Evolutionary conservation across 164 flowering plant species (phyloP).

Genomic region (Umbellularia californica): DNA sequence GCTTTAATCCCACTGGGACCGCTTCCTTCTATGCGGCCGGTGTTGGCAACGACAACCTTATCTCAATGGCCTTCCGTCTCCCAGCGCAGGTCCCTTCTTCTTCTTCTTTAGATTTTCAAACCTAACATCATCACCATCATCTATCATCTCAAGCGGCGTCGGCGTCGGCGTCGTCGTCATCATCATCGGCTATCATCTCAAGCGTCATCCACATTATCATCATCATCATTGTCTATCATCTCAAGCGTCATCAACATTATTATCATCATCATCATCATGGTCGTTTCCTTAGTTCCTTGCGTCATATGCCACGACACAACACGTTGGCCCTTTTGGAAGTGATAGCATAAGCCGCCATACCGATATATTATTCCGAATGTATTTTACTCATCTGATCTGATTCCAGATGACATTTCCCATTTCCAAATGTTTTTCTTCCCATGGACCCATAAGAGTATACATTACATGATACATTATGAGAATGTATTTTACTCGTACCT

Average conservation of each 20-base stretch:
- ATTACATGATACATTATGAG: too few relatives aligned
- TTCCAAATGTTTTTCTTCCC: background rate
- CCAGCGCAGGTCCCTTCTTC: conserved; percentile 67
- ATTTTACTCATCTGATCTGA: background rate
- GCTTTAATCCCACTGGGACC: conserved; percentile 69
- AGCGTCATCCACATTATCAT: too few relatives aligned
- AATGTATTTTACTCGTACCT: background rate
- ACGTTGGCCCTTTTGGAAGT: too few relatives aligned
- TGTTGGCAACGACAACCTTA: conserved; percentile 40
- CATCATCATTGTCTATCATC: background rate
- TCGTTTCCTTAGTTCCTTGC: background rate
- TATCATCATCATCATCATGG: too few relatives aligned
- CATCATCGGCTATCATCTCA: background rate
- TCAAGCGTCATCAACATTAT: background rate
- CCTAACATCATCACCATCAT: too few relatives aligned
- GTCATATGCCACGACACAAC: too few relatives aligned
- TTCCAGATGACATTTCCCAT: too few relatives aligned
- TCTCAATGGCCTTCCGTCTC: conserved; percentile 70
- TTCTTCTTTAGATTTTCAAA: background rate
- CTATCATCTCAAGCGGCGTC: too few relatives aligned
- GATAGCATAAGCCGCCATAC: too few relatives aligned
- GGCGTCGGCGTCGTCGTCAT: too few relatives aligned
- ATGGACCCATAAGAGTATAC: background rate
- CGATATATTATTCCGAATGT: too few relatives aligned
- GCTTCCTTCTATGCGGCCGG: conserved; percentile 80